Conservation (phyloP, 331 rosid genomes). For the Quercus phellos region DNA sequence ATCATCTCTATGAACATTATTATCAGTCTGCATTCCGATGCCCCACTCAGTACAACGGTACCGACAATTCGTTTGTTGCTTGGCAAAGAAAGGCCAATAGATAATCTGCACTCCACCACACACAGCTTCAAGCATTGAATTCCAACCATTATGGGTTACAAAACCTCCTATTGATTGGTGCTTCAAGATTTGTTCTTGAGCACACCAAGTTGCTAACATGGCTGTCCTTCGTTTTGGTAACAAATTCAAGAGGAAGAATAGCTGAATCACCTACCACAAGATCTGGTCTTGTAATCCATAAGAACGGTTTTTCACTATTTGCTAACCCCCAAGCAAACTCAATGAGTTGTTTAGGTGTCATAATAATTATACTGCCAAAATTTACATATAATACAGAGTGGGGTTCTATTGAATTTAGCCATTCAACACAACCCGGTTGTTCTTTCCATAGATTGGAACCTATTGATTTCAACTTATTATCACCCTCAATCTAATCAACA, state of each 20-base stretch:
- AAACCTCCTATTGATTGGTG: conserved; percentile 36
- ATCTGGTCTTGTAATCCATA: conserved; percentile 50
- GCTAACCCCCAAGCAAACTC: conserved; percentile 49
- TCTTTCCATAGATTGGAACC: conserved; percentile 37
- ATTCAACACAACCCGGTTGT: conserved; percentile 22
- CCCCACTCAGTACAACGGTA: conserved; percentile 34
- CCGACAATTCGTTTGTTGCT: conserved; percentile 26
- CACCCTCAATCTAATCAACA: conserved; percentile 1
- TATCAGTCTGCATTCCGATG: conserved; percentile 35
- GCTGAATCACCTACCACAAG: conserved; percentile 30
- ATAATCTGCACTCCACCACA: conserved; percentile 25
- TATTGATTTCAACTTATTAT: not conserved
- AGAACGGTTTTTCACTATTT: conserved; percentile 27
- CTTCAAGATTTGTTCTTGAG: conserved; percentile 37
- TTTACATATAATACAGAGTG: conserved; percentile 32
- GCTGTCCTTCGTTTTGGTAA: conserved; percentile 20
- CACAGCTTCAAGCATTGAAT: conserved; percentile 24
- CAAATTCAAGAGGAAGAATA: conserved; percentile 27
- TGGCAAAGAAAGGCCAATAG: conserved; percentile 36
- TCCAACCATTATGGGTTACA: conserved; percentile 40
- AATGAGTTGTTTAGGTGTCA: conserved; percentile 15
- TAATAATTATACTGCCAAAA: conserved; percentile 30
- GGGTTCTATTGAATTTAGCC: conserved; percentile 30
- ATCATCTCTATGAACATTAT: conserved; percentile 30
- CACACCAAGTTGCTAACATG: conserved; percentile 37